Evolutionary conservation across 768 basidiomycete species (phyloP), one percentile per base, ranked within the genome.

Genomic region (Russula lepida): DNA sequence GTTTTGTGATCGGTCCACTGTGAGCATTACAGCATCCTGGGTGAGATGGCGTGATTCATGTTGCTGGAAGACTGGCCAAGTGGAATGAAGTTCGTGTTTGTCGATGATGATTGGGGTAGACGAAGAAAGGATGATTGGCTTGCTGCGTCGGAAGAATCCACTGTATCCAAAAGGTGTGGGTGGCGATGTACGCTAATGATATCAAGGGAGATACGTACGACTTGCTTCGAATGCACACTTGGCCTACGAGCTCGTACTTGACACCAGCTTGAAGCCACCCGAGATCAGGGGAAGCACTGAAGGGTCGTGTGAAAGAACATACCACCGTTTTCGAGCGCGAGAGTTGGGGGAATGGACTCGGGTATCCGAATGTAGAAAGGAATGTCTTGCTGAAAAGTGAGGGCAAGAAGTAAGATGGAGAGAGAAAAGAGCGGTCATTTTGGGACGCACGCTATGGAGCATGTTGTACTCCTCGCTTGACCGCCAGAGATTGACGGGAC

Each of bases 1-100:
- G 7, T 86, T 86, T 60, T 83, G 79, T 27, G 78, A 78, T 39
- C 94, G 85, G 28, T 89, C 84, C 21, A 93, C 86, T 47, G 80
- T 83, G 62, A 97, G 81, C 25, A 80, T 84, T 19, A 92, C 79
- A 28, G 85, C 86, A 3, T 91, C 86, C 63, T 85, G 81, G 2
- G 76, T 68, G 19, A 83, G 73, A 17, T 81, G 78, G n/a, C 89
- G 86, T 35, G 78, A 79, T 68, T 92, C 89, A 12, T 81, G 81
- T 69, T 92, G 88, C 52, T 81, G 82, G 69, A 92, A 95, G 32
- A 95, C 81, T 2, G 94, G 93, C 94, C 94, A 97, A 1, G 90
- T 86, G 4, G 92, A 88, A 69, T 95, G 93, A 7, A 95, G 76
- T 65, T 95, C 94, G 69, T 95, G 93, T 72, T 95, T 97, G 77